Evolutionary conservation across 495 filamentous ascomycete genomes (phyloP).

Genomic region (Aspergillus heteromorphus): DNA sequence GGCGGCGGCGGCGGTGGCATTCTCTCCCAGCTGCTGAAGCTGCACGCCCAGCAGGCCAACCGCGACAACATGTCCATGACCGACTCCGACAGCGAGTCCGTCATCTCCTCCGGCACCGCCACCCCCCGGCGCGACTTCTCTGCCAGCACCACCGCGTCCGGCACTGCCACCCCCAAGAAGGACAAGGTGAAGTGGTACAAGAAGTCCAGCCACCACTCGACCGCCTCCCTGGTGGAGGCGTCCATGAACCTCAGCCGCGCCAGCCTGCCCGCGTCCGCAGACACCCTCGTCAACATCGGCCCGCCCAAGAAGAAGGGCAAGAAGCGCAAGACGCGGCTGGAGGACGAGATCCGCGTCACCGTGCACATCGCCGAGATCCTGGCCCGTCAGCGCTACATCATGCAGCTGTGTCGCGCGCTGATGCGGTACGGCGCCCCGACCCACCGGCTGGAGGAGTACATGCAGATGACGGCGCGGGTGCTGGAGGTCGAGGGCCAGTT

Average conservation of each 20-base stretch:
- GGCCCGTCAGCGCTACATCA: constrained; percentile 76
- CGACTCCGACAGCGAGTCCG: constrained; percentile 37
- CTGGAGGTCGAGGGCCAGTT: constrained; percentile 89
- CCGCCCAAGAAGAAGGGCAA: constrained; percentile 25
- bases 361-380: constrained; percentile 86
- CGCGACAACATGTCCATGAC: constrained; percentile 27
- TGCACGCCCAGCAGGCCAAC: constrained; percentile 29
- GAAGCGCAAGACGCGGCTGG: constrained; percentile 46
- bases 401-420: constrained; percentile 79
- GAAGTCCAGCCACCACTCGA: constrained; percentile 42
- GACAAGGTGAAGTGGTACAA: constrained; percentile 64
- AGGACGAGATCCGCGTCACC: constrained; percentile 69
- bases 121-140: constrained; percentile 30
- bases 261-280: constrained; percentile 26
- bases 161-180: constrained; percentile 51
- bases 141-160: constrained; percentile 37
- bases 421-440: constrained; percentile 82
- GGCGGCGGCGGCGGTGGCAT: constrained; percentile 35
- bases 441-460: constrained; percentile 78
- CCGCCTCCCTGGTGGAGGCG: constrained; percentile 36
- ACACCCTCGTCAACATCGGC: constrained; percentile 26
- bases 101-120: constrained; percentile 30
- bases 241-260: constrained; percentile 46
- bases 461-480: constrained; percentile 84
- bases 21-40: constrained; percentile 34